These are phyloP conservation scores for Cladosporium phlei DNA, from an alignment of 2,329 filamentous ascomycete genomes.

Conservation along the genomic window DNA sequence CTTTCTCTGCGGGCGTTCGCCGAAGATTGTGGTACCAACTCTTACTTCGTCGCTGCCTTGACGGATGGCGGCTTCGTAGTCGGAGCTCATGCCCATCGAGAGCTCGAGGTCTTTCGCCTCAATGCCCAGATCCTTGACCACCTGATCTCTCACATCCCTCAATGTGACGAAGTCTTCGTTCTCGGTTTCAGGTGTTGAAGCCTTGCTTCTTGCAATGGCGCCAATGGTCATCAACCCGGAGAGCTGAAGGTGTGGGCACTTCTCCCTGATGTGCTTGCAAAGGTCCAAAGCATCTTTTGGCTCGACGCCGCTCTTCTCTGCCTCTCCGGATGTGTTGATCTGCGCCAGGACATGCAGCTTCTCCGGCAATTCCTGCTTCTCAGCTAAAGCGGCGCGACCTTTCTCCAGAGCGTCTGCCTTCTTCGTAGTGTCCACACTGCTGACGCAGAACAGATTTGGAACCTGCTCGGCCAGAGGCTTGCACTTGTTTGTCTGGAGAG, in stretches of 20 bases:
- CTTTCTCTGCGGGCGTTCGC: conserved; percentile 69
- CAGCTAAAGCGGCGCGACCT: conserved; percentile 59
- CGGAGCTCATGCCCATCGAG: conserved; percentile 98
- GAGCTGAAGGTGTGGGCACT: conserved; percentile 69
- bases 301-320: conserved; percentile 73
- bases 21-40: conserved; percentile 92
- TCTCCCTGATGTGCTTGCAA: conserved; percentile 63
- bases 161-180: conserved; percentile 84
- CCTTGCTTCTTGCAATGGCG: conserved; percentile 79
- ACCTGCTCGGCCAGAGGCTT: conserved; percentile 76
- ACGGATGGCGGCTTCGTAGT: conserved; percentile 82
- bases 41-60: conserved; percentile 86
- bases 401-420: conserved; percentile 81
- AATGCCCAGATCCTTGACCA: conserved; percentile 58
- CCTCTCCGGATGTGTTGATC: conserved; percentile 90
- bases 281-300: conserved; percentile 60
- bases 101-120: conserved; percentile 64
- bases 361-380: conserved; percentile 31
- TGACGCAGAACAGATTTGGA: conserved; percentile 85
- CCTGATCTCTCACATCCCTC: conserved; percentile 63
- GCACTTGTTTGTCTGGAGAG: conserved; percentile 90
- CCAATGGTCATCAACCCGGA: conserved; percentile 96
- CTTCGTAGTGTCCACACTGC: conserved; percentile 80
- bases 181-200: conserved; percentile 65
- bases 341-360: conserved; percentile 76